phyloP scores from a whole-genome alignment of 2,329 filamentous ascomycete species.

The Epichloe sibirici region DNA sequence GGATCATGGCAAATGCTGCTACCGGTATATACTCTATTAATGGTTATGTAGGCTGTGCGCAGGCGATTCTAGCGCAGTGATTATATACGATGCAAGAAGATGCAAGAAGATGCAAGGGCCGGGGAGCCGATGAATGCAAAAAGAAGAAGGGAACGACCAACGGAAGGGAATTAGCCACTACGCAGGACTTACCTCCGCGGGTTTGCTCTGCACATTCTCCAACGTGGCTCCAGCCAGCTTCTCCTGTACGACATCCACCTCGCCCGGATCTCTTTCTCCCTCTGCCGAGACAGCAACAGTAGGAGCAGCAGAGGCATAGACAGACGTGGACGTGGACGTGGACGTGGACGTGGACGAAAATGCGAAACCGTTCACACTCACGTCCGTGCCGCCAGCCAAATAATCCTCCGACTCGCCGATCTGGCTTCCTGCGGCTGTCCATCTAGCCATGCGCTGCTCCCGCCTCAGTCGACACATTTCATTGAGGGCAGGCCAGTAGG shows the following conservation, averaged over 20 bases:
- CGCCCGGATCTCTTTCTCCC: not conserved
- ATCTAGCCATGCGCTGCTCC: constrained; percentile 52
- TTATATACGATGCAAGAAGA: not conserved
- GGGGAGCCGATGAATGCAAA: not conserved
- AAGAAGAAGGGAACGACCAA: not conserved
- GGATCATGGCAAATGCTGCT: not conserved
- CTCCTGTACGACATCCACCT: constrained; percentile 6
- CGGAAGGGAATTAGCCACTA: not conserved
- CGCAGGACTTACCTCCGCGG: not conserved
- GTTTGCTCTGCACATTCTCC: not conserved
- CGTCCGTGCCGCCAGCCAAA: constrained; percentile 49
- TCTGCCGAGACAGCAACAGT: not conserved
- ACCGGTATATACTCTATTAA: not conserved
- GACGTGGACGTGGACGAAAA: constrained; percentile 7
- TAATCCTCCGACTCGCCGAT: constrained; percentile 84
- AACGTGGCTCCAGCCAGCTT: constrained; percentile 8
- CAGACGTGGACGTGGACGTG: not conserved
- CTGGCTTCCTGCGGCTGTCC: constrained; percentile 66
- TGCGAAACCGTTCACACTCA: constrained; percentile 22
- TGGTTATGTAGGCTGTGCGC: not conserved
- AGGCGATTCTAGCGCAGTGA: not conserved
- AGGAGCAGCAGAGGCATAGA: not conserved
- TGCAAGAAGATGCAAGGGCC: not conserved
- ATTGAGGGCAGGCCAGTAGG: constrained; percentile 81
- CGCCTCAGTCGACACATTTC: constrained; percentile 56